Base-by-base conservation (phyloP, 768 basidiomycete species). In the Crassisporium funariophilum region DNA sequence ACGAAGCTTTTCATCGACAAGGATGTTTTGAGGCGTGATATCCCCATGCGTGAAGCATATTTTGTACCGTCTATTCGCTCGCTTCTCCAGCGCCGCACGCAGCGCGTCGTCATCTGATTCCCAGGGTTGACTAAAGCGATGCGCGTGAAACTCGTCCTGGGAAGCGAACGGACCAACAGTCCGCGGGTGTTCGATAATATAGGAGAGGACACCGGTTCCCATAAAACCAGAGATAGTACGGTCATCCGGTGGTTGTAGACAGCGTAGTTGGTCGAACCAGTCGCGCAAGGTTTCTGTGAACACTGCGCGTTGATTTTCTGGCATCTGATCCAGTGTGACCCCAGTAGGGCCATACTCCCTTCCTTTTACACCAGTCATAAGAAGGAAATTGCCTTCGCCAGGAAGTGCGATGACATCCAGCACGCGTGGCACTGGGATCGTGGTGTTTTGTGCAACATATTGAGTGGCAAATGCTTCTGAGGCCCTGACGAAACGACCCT, bases 21-120 rank as follows among this genome's bases (percentile, higher is more conserved):
- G 46, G 31, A 55, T 55, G 23, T 55, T 55, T 31, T 22, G 12
- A 21, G 53, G 49, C 17, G 49, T 37, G 2, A 55, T 41, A 37
- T 55, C 53, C 12, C 49, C 46, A 27, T 55, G 46, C 5, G 49
- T 53, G 22, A 53, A 53, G 31, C 25, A 51, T 24, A 47, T 40
- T 37, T 21, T 44, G 36, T 45, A 50, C 31, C 22, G 34, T 29
- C 25, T 24, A 22, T 33, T 46, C 16, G 23, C 31, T 27, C 40
- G 35, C 24, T 42, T 41, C n/a, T 43, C 40, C 22, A 43, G n/a
- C n/a, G 47, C 41, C 16, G 33, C 41, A 10, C 33, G 33, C 41
- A 35, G 41, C 10, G 8, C 19, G 6, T 42, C 24, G 27, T 39
- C 42, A 45, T 31, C 33, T 5, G 43, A 43, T 37, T 37, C 36